Conservation (phyloP, 2,329 filamentous ascomycete genomes). For the Pseudofabraea citricarpa region DNA sequence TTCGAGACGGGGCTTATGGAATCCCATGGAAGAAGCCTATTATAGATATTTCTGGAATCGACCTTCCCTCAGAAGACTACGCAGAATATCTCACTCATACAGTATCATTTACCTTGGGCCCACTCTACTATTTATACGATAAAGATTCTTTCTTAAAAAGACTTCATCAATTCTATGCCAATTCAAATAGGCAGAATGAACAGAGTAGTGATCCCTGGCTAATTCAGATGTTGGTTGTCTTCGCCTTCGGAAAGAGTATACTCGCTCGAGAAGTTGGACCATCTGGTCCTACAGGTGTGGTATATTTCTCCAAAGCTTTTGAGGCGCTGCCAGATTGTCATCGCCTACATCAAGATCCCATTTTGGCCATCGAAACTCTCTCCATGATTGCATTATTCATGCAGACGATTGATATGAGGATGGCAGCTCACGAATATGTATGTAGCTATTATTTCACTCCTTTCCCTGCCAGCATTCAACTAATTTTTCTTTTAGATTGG, state of each 20-base stretch:
- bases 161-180: conserved; percentile 1
- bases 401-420: conserved; percentile 1
- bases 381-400: conserved; percentile 1
- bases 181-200: not conserved
- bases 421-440: not conserved
- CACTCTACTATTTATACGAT: conserved; percentile 1
- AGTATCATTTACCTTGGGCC: not conserved
- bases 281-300: not conserved
- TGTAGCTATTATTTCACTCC: not conserved
- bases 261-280: conserved; percentile 2
- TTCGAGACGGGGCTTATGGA: not conserved
- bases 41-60: not conserved
- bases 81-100: conserved; percentile 2
- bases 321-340: conserved; percentile 1
- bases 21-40: not conserved
- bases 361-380: conserved; percentile 1
- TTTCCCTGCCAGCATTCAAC: not conserved
- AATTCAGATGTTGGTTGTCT: not conserved
- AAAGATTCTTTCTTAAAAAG: not conserved
- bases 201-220: not conserved
- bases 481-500: not conserved
- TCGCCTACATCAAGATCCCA: not conserved
- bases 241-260: not conserved
- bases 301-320: not conserved
- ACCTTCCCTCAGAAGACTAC: conserved; percentile 1